Base-by-base conservation (phyloP, 208 protist genomes). In the Acanthamoeba sp. region DNA sequence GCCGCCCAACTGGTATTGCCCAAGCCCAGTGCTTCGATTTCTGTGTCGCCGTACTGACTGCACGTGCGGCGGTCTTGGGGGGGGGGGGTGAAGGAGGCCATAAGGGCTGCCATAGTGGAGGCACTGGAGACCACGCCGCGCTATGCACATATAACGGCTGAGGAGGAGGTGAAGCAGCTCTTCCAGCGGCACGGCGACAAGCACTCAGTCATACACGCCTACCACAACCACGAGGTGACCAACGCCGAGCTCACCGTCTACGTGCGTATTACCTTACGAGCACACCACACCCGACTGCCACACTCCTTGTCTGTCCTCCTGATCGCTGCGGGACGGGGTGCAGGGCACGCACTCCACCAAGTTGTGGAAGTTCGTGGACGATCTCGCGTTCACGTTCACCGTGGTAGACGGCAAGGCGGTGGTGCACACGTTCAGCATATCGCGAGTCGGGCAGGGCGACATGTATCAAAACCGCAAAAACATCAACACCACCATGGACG, bases 121-220 rank as follows among this genome's bases (percentile, higher is more conserved):
- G 52, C 52, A 27, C 52, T 59, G 14, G 52, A 59, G 52, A 59
- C 18, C 50, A 57, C 52, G 18, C 52, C 52, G 18, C 52, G 52
- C 52, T 59, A 59, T 27, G 52, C 52, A 20, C 52, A 59, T 20
- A 59, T 80, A 16, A 80, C 38, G 32, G 36, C 40, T 22, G 80
- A 50, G 50, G 80, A 59, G 1, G 50, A 88, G 27, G 32, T 59
- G 32, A 10, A 57, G 10, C n/a, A 57, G 12, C 50, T 88, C 45
- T 88, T 88, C 38, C 80, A 88, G 20, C 36, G 80, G 45, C 22
- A 18, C 20, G 80, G 80, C 29, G 80, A 88, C 32, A 0, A 88
- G 80, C 80, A 88, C 80, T 88, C 80, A 3, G 80, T 88, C 24
- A 52, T 12, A 24, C 80, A 88, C 80, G 80, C 80, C 80, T 88